phyloP scores from a whole-genome alignment of 2,329 filamentous ascomycete genomes.

The Pseudocercospora fijiensis region DNA sequence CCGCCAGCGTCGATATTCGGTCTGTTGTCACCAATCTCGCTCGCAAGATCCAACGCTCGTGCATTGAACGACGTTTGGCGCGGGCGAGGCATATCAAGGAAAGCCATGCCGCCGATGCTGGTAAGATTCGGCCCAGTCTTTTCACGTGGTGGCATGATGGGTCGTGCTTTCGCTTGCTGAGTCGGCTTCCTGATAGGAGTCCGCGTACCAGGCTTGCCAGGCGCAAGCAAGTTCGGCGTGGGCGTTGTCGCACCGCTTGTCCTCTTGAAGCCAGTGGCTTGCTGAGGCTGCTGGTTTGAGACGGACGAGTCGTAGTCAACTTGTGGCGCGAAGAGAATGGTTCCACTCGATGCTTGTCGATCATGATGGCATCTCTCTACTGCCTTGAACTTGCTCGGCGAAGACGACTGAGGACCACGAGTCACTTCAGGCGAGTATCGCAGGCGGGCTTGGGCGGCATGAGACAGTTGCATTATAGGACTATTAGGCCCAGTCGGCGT shows the following conservation, averaged over 20 bases:
- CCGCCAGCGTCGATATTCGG: constrained; percentile 47
- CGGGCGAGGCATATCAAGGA: constrained; percentile 33
- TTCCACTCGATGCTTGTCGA: constrained; percentile 76
- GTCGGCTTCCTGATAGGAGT: constrained; percentile 19
- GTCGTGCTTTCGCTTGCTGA: constrained; percentile 51
- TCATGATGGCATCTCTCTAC: constrained; percentile 52
- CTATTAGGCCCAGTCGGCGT: constrained; percentile 39
- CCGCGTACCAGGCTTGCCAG: constrained; percentile 10
- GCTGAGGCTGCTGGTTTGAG: constrained; percentile 33
- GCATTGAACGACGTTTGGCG: constrained; percentile 65
- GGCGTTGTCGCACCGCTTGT: constrained; percentile 29
- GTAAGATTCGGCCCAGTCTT: constrained; percentile 30
- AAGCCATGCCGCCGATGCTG: constrained; percentile 23
- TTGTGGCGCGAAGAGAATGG: constrained; percentile 77
- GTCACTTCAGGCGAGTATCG: constrained; percentile 29
- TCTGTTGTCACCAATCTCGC: constrained; percentile 65
- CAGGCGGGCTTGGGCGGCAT: constrained; percentile 28
- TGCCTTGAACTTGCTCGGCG: constrained; percentile 1
- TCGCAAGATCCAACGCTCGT: constrained; percentile 64
- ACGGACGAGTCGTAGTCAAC: constrained; percentile 37
- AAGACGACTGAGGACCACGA: constrained; percentile 27
- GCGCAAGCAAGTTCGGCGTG: constrained; percentile 26
- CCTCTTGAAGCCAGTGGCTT: constrained; percentile 31
- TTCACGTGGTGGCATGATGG: constrained; percentile 53
- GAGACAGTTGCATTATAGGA: constrained; percentile 30